Evolutionary conservation across 148 eudicot genomes (phyloP), one percentile per base, ranked within the genome.

Genomic region (Rhododendron molle): DNA sequence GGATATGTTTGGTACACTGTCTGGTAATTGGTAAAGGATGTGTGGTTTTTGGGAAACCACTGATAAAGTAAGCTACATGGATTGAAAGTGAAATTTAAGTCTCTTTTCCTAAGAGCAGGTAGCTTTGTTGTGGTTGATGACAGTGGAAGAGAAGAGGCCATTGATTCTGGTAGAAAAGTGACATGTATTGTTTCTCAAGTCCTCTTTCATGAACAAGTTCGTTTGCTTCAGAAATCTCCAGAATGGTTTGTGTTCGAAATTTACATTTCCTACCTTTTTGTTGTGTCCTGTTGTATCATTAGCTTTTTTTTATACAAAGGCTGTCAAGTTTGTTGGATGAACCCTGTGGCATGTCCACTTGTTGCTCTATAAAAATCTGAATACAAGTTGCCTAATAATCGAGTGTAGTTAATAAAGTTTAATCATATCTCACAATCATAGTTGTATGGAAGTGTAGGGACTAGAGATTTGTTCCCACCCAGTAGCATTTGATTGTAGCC

Each of bases 81-180:
- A 2, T 85, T 69, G 28, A 46, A 30, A 23, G 47, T 50, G 67
- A 72, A 69, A 62, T 54, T 69, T 18, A 32, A 8, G 40, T 76
- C 2, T 7, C 49, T 60, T 82, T 79, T 83, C 21, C 20, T 54
- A 72, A 85, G 83, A 32, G 8, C 90, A 95, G 99, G 99, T 56
- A 95, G 90, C 85, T 96, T 94, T 90, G 95, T 96, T n/a, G 94
- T 95, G 86, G 95, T 93, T 71, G 97, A 96, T 88, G 98, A 89
- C 67, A 93, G 95, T 88, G 96, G 94, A 78, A 94, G 97, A 83
- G 95, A 93, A 85, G 94, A 92, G 86, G 99, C 98, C 67, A 88
- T 91, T 46, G 97, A 94, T 88, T 90, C 93, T 83, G 99, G 99
- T 69, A 91, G 96, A 82, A 95, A 96, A 89, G 98, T 96, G 85